Evolutionary conservation across 129 eudicot genomes (phyloP), one percentile per base, ranked within the genome.

Genomic region (Apium graveolens): DNA sequence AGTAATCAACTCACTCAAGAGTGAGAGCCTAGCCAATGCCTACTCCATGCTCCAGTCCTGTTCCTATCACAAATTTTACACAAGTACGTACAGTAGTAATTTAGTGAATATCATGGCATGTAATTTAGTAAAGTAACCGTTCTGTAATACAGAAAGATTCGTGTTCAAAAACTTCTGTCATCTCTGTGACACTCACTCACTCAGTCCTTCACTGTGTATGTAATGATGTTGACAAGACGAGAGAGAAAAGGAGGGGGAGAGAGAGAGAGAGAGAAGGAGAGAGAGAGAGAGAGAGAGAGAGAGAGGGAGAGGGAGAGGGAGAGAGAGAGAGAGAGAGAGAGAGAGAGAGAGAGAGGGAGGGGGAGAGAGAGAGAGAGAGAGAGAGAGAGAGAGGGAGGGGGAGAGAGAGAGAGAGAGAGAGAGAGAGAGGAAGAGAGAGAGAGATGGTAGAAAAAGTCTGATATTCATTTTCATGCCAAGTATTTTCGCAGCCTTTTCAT

Each of bases 301-400:
- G 72, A 66, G 72, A 74, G 60, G 46, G 14, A 31, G 81, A 81
- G 80, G 82, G 87, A 78, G 62, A 53, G 62, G n/a, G 73, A 68
- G 72, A 13, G 38, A 34, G 71, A 65, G 71, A 29, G 71, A 31
- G 72, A 66, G 72, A 74, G 60, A 57, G 14, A 31, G 81, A 81
- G 80, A 84, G 87, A 78, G 62, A 53, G 62, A 53, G 73, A 68
- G 72, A 13, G 38, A 34, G 71, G 31, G 71, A 29, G 71, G 13
- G 72, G 32, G 72, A 74, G 60, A 57, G 14, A 31, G 81, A 81
- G 80, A 84, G 73, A 32, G 43, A 32, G 74, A 38, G 73, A 37
- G 7, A 13, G 4, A 12, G 38, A 34, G 73, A 32, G 43, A 32
- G 74, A 38, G 73, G 20, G 7, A 13, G 4, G n/a, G 38, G 17